Base-by-base conservation (phyloP, 1,284 basidiomycete genomes). In the Meripilus lineatus region DNA sequence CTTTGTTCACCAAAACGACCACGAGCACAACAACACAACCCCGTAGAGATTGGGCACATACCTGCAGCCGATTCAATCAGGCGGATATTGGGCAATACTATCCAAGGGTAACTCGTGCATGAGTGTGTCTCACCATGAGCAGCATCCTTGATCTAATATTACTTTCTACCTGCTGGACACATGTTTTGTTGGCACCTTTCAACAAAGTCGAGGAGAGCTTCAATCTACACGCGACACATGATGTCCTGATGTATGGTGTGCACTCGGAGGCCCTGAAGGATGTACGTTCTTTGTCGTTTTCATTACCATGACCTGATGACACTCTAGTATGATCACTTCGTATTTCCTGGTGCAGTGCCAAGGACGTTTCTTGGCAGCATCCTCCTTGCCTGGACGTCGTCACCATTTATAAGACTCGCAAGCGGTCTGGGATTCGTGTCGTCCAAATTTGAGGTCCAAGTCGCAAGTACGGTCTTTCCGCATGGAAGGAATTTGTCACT, bases 151-250 rank as follows among this genome's bases (percentile, higher is more conserved):
- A 89, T 58, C 51, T 72, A 30, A 55, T 83, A 3, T 63, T 91
- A 5, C 61, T 88, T 32, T 53, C 65, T 1, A 70, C 79, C 21
- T 71, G 75, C 34, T 82, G 78, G 68, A 49, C 63, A 1, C 86
- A 94, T 55, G 83, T 93, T 42, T 51, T 87, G 4, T 64, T 90
- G 4, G 77, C 89, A 2, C 95, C 95, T 0, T 94, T 88, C 62
- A 91, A 89, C 3, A 99, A 99, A 67, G 95, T 99, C 32, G 96
- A 99, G 64, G 95, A 99, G 68, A 91, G 87, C 59, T 97, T 98
- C 72, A 93, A 88, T 50, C 75, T 98, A 4, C 95, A 99, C 60
- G 94, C 92, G 0, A 80, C 77, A 0, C 91, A 96, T 61, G 95
- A 99, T 63, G 72, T 92, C 17, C 70, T 97, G 24, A 76, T 85